Evolutionary conservation across 805 yeast genomes (phyloP), one percentile per base, ranked within the genome.

Genomic region (Isabelozyma pseudorhagii): DNA sequence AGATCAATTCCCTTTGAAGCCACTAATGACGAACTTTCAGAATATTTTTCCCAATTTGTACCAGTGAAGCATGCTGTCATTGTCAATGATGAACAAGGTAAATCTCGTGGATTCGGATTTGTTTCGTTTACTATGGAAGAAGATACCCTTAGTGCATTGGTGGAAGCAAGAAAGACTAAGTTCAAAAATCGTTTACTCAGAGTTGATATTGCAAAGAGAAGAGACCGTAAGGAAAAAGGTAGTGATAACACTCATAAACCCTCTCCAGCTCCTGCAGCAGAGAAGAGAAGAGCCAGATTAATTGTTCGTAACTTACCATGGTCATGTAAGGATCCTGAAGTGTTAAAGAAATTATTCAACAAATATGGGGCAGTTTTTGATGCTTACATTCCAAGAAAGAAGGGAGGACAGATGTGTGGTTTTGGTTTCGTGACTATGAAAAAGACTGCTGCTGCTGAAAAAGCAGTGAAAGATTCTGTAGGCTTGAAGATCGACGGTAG

Each of bases 21-120:
- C 7, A 87, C 96, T 1, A 81, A 85, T 18, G 97, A 90, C 51
- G 84, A 89, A 58, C 76, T 94, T 40, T 79, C 93, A 1, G 89
- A 87, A 57, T 91, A 79, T 67, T 94, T 94, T 63, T 87, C 98
- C 1, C 90, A 90, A 55, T 86, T 91, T 71, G 93, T 89, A 4
- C 99, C 99, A 6, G 96, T 93, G 10, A 91, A 86, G 68, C 99
- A 94, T 68, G 96, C 97, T 1, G 92, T 91, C 42, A 80, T 94
- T 40, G 98, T 94, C 14, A 86, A 77, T 39, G 97, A 92, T 62
- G 74, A 75, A 9, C 82, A 85, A 36, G 81, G 87, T 48, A 78
- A 85, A 42, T 89, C 97, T 3, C 80, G 92, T 65, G 98, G 99
- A 1, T 94, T 92, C 69, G 99, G 99, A 3, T 94, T 94, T 67